phyloP scores from a whole-genome alignment of 2,329 filamentous ascomycete species.

The Trichoderma asperellum region DNA sequence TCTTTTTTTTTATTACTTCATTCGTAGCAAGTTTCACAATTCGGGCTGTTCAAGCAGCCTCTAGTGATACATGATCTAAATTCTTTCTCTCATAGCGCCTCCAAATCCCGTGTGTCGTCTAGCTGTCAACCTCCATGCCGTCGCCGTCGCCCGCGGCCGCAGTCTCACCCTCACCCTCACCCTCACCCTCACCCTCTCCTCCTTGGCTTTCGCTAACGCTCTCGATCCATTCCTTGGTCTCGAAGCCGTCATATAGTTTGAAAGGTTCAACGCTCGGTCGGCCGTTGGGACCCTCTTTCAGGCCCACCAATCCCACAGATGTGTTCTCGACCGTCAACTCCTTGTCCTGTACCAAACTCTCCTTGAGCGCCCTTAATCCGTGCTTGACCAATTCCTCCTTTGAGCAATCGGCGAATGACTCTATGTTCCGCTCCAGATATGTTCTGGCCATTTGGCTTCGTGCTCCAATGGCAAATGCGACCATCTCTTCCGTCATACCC shows the following conservation, averaged over 20 bases:
- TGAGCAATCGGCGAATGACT: constrained; percentile 74
- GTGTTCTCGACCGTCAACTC: constrained; percentile 97
- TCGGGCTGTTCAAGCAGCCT: constrained; percentile 38
- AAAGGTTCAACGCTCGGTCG: constrained; percentile 74
- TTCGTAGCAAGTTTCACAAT: constrained; percentile 23
- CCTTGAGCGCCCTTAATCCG: constrained; percentile 88
- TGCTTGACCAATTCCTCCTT: constrained; percentile 89
- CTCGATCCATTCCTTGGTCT: constrained; percentile 85
- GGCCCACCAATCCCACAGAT: constrained; percentile 82
- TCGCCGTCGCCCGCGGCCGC: constrained; percentile 36
- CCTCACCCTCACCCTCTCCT: constrained; percentile 45
- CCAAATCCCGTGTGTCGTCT: constrained; percentile 32
- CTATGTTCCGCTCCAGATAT: constrained; percentile 91
- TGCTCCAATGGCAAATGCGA: constrained; percentile 93
- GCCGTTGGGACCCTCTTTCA: constrained; percentile 46
- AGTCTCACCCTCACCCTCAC: constrained; percentile 45
- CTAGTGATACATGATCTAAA: constrained; percentile 46
- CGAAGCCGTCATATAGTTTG: constrained; percentile 86
- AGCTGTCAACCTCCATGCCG: constrained; percentile 46
- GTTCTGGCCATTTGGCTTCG: constrained; percentile 97
- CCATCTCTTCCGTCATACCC: constrained; percentile 96
- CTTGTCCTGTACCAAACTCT: constrained; percentile 95
- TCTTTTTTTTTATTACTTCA: constrained; percentile 25
- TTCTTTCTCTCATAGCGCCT: constrained; percentile 28
- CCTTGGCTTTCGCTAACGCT: constrained; percentile 61